A percentile compares a stretch with the other conserved stretches of the same genome.
Evolutionary conservation across 306 rosid genomes (phyloP).

Genomic region (Ziziphus jujuba): DNA sequence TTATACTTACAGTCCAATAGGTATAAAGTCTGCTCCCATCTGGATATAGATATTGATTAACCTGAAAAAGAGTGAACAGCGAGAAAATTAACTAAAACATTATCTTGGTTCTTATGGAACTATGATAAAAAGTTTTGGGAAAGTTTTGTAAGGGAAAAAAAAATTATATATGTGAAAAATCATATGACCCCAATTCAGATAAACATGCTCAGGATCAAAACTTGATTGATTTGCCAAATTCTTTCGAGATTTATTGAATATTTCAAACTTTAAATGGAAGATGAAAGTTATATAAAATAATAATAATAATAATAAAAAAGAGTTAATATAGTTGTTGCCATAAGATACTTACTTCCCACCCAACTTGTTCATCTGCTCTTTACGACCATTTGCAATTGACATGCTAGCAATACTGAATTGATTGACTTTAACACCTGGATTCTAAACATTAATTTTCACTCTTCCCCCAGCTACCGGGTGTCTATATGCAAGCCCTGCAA

Average conservation of each 20-base stretch:
- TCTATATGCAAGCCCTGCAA: conserved; percentile 8
- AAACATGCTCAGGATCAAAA: no score
- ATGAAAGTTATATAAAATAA: neutral
- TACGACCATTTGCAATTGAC: conserved; percentile 6
- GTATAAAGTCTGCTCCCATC: conserved; percentile 15
- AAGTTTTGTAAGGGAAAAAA: neutral
- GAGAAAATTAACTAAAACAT: neutral
- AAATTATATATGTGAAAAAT: neutral
- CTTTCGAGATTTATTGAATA: neutral
- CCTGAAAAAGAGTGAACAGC: neutral
- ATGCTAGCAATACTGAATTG: conserved; percentile 25
- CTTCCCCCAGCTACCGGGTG: conserved; percentile 2
- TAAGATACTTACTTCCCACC: conserved; percentile 21
- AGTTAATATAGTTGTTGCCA: neutral
- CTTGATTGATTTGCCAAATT: neutral
- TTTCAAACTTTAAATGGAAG: neutral
- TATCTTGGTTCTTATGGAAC: no score
- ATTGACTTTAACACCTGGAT: conserved; percentile 4
- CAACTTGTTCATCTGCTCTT: conserved; percentile 11
- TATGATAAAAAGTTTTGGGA: no score
- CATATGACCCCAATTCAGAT: no score
- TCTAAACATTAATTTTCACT: conserved; percentile 21
- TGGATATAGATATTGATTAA: conserved; percentile 2
- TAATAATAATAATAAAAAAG: neutral
- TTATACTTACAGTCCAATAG: conserved; percentile 27